A percentile compares a stretch with the other conserved stretches of the same genome.
Conservation (phyloP, 2,329 filamentous ascomycete genomes). For the Stemphylium vesicarium region DNA sequence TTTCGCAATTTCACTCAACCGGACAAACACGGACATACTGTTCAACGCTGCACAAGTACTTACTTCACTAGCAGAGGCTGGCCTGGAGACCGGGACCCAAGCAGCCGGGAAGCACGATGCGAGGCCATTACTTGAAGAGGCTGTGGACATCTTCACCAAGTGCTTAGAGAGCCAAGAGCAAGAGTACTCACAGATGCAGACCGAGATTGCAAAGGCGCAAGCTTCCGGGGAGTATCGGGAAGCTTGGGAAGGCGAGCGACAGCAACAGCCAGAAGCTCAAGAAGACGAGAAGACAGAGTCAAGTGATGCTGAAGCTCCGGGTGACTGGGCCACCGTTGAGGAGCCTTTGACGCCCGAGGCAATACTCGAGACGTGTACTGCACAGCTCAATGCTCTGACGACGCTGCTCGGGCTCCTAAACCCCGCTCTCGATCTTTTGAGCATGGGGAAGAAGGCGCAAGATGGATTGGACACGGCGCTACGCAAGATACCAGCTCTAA, state of each 20-base stretch:
- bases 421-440: conserved; percentile 50
- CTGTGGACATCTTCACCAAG: conserved; percentile 64
- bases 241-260: conserved; percentile 23
- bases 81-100: conserved; percentile 59
- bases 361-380: conserved; percentile 71
- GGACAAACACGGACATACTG: conserved; percentile 69
- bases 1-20: conserved; percentile 64
- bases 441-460: conserved; percentile 65
- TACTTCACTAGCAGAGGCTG: conserved; percentile 67
- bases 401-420: conserved; percentile 58
- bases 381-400: conserved; percentile 61
- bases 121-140: conserved; percentile 64
- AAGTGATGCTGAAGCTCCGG: conserved; percentile 48
- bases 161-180: conserved; percentile 55
- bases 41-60: conserved; percentile 77
- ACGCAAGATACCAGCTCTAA: conserved; percentile 61
- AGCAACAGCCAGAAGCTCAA: conserved; percentile 9
- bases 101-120: conserved; percentile 53
- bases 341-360: conserved; percentile 69
- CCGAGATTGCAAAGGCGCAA: conserved; percentile 40
- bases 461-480: conserved; percentile 60
- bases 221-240: conserved; percentile 31
- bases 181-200: conserved; percentile 52
- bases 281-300: conserved; percentile 36
- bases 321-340: conserved; percentile 71